Evolutionary conservation across 2,329 filamentous ascomycete genomes (phyloP).

Genomic region (Aspergillus calidoustus): DNA sequence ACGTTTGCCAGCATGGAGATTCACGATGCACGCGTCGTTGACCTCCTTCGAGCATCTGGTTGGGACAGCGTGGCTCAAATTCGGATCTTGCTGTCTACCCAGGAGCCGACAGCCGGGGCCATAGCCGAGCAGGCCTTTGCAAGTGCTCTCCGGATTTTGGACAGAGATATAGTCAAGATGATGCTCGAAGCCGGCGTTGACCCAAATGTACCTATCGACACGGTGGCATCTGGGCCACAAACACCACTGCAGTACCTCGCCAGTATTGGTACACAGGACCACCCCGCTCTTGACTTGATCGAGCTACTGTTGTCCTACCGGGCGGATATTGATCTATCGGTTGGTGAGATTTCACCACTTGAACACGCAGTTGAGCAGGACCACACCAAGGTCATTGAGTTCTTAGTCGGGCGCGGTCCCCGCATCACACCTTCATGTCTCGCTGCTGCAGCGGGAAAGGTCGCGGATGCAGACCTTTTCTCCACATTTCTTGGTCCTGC

Average conservation of each 20-base stretch:
- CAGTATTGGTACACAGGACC: not conserved
- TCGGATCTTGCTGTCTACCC: slow-evolving; percentile 5
- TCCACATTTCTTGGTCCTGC: not conserved
- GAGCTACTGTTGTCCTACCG: not conserved
- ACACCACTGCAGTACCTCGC: slow-evolving; percentile 8
- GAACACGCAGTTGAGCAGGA: not conserved
- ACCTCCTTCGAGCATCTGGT: slow-evolving; percentile 8
- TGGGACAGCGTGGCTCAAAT: slow-evolving; percentile 2
- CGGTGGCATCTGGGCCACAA: not conserved
- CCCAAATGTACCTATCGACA: slow-evolving; percentile 6
- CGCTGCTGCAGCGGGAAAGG: not conserved
- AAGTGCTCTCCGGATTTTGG: slow-evolving; percentile 12
- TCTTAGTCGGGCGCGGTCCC: not conserved
- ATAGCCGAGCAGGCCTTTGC: slow-evolving; percentile 24
- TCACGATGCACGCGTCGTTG: not conserved
- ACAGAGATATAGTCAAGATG: slow-evolving; percentile 1
- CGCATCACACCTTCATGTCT: slow-evolving; percentile 9
- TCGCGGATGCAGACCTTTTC: not conserved
- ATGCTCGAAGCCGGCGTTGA: not conserved
- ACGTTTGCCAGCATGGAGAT: not conserved
- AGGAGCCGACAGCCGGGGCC: slow-evolving; percentile 24
- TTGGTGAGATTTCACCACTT: not conserved
- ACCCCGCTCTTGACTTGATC: not conserved
- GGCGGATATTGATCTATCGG: slow-evolving; percentile 1
- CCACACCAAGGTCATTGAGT: not conserved